phyloP scores from a whole-genome alignment of 2,329 filamentous ascomycete genomes.

The Colletotrichum limetticola region DNA sequence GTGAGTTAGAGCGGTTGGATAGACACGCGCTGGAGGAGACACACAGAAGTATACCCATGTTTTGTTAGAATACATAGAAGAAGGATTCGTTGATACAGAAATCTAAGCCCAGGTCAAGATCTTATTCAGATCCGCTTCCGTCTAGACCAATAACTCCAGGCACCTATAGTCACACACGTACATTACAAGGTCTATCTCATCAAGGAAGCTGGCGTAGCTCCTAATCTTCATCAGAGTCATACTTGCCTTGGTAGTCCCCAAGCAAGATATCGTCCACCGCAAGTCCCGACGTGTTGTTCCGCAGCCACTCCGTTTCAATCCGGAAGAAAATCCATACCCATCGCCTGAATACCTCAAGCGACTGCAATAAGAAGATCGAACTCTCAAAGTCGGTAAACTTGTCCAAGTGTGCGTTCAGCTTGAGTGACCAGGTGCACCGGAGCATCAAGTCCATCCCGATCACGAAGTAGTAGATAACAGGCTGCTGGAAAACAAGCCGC shows the following conservation, averaged over 20 bases:
- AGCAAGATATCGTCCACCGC: slow-evolving; percentile 78
- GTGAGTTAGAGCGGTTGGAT: not conserved
- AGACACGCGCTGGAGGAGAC: not conserved
- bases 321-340: slow-evolving; percentile 99
- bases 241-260: slow-evolving; percentile 75
- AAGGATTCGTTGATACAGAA: not conserved
- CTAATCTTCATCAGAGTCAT: slow-evolving; percentile 43
- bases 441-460: slow-evolving; percentile 83
- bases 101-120: not conserved
- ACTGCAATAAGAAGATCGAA: slow-evolving; percentile 88
- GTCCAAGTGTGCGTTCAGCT: slow-evolving; percentile 84
- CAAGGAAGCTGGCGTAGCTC: not conserved
- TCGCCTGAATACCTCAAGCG: slow-evolving; percentile 85
- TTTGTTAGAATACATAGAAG: not conserved
- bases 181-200: slow-evolving; percentile 28
- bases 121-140: not conserved
- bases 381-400: slow-evolving; percentile 88
- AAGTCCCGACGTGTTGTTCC: slow-evolving; percentile 62
- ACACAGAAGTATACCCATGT: slow-evolving; percentile 25
- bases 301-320: slow-evolving; percentile 92
- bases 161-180: slow-evolving; percentile 17
- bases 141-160: slow-evolving; percentile 28
- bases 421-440: slow-evolving; percentile 91
- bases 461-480: slow-evolving; percentile 83
- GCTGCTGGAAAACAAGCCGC: slow-evolving; percentile 76